A percentile compares a stretch with the other conserved stretches of the same genome.
Evolutionary conservation across 176 grass and related monocot species (phyloP).

Genomic region (Sorghum bicolor): Sorghum_bicolor_NCBIv3 NC_012875.2:38770001-38770500

Average conservation of each 20-base stretch:
- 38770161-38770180: not conserved
- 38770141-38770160: slow-evolving; percentile 16
- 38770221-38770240: not conserved
- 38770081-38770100: slow-evolving; percentile 73
- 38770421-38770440: too few relatives aligned
- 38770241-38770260: not conserved
- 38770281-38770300: slow-evolving; percentile 44
- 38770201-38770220: slow-evolving; percentile 17
- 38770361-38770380: slow-evolving; percentile 22
- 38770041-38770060: slow-evolving; percentile 46
- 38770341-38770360: not conserved
- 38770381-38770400: too few relatives aligned
- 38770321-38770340: not conserved
- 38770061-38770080: slow-evolving; percentile 18
- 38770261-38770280: slow-evolving; percentile 62
- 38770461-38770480: too few relatives aligned
- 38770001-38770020: slow-evolving; percentile 43
- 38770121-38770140: not conserved
- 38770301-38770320: slow-evolving; percentile 33
- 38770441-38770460: too few relatives aligned
- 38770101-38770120: slow-evolving; percentile 29
- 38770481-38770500: too few relatives aligned
- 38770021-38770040: slow-evolving; percentile 57
- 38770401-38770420: too few relatives aligned
- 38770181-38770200: not conserved